phyloP scores from a whole-genome alignment of 805 yeast species.

The Saturnispora dispora region DNA sequence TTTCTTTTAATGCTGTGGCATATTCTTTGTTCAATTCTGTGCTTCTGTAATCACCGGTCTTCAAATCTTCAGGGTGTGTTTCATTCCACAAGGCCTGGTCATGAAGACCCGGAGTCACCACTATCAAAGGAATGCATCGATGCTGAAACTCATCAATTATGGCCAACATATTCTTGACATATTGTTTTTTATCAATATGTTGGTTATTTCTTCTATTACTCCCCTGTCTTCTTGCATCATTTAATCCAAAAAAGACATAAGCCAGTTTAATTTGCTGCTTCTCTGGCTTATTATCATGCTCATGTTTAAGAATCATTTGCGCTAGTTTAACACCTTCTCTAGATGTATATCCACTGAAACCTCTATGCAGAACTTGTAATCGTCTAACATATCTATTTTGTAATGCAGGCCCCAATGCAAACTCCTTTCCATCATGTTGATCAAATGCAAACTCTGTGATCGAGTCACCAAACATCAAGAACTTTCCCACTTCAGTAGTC shows the following conservation, averaged over 20 bases:
- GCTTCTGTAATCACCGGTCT: constrained; percentile 36
- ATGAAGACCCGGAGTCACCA: constrained; percentile 57
- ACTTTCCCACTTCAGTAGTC: constrained; percentile 12
- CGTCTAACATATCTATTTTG: constrained; percentile 43
- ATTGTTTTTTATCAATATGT: constrained; percentile 43
- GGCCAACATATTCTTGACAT: constrained; percentile 35
- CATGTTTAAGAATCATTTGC: constrained; percentile 42
- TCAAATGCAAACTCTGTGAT: constrained; percentile 27
- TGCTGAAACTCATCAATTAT: constrained; percentile 34
- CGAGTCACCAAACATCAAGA: constrained; percentile 31
- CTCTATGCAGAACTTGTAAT: constrained; percentile 63
- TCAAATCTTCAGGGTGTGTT: constrained; percentile 27
- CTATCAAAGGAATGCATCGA: constrained; percentile 40
- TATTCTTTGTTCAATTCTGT: constrained; percentile 40
- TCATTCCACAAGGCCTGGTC: constrained; percentile 36
- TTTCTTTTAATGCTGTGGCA: constrained; percentile 37
- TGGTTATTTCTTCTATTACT: constrained; percentile 31
- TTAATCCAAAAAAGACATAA: constrained; percentile 72
- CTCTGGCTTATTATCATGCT: constrained; percentile 29
- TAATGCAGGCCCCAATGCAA: constrained; percentile 26
- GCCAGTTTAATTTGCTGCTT: constrained; percentile 30
- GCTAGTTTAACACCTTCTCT: constrained; percentile 46
- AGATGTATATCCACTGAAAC: constrained; percentile 69
- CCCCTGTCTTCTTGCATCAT: constrained; percentile 41
- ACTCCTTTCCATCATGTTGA: constrained; percentile 18